Conservation (phyloP, 805 yeast genomes). For the Wickerhamomyces chambardii region DNA sequence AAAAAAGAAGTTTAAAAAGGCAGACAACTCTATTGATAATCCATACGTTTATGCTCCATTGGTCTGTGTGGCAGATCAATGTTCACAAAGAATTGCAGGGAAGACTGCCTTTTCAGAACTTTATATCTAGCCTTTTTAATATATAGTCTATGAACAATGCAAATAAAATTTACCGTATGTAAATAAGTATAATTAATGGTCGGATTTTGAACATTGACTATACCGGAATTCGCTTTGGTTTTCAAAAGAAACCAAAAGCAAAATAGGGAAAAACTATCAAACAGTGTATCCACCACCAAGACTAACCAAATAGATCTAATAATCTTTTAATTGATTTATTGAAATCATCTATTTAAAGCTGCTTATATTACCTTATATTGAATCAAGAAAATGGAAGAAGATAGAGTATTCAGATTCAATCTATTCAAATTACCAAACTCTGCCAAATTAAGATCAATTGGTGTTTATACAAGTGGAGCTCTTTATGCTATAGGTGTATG, state of each 20-base stretch:
- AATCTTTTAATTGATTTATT: too few relatives aligned
- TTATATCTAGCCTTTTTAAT: constrained; percentile 21
- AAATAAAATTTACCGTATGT: too few relatives aligned
- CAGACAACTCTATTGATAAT: constrained; percentile 15
- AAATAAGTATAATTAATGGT: too few relatives aligned
- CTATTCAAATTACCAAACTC: constrained; percentile 64
- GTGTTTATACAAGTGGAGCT: constrained; percentile 73
- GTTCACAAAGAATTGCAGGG: constrained; percentile 33
- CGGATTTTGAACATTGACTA: too few relatives aligned
- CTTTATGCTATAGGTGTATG: constrained; percentile 83
- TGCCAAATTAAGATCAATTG: constrained; percentile 56
- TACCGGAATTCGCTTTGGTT: too few relatives aligned
- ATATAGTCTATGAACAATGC: too few relatives aligned
- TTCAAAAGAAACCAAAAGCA: too few relatives aligned
- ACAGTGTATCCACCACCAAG: too few relatives aligned
- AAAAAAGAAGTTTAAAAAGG: constrained; percentile 10
- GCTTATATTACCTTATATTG: too few relatives aligned
- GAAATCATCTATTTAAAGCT: too few relatives aligned
- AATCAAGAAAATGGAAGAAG: constrained; percentile 25
- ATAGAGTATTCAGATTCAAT: constrained; percentile 55
- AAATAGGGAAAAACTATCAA: too few relatives aligned
- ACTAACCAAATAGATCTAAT: too few relatives aligned
- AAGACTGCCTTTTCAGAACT: constrained; percentile 48
- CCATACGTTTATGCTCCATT: constrained; percentile 45
- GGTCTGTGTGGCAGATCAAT: constrained; percentile 45